Percentiles rank a stretch among this genome's conserved stretches.
These are phyloP conservation scores for Pseudocercospora musae DNA, from an alignment of 2,329 filamentous ascomycete species.

Conservation along the genomic window DNA sequence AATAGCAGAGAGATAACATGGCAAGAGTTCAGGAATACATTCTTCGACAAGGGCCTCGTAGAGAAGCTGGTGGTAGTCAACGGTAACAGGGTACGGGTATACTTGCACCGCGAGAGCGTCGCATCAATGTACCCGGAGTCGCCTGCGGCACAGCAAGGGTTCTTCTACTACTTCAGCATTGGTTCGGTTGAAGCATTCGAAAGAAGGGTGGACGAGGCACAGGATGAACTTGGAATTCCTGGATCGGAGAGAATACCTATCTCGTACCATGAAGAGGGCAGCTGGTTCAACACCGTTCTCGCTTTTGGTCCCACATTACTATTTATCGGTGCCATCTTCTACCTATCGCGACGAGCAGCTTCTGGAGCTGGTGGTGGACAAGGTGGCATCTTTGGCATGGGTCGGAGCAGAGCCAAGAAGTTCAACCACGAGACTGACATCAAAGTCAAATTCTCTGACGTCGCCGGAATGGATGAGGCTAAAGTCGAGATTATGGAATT, in stretches of 20 bases:
- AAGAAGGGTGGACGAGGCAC: constrained; percentile 79
- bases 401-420: constrained; percentile 90
- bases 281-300: constrained; percentile 68
- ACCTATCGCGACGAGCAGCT: constrained; percentile 71
- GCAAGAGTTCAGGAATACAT: constrained; percentile 92
- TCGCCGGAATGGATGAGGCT: constrained; percentile 96
- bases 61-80: constrained; percentile 85
- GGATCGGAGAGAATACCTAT: constrained; percentile 87
- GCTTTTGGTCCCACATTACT: constrained; percentile 84
- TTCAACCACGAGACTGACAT: constrained; percentile 97
- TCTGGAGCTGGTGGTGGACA: constrained; percentile 59
- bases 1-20: constrained; percentile 82
- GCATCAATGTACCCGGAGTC: constrained; percentile 73
- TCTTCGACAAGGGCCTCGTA: constrained; percentile 92
- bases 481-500: constrained; percentile 99
- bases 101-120: constrained; percentile 72
- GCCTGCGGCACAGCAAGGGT: constrained; percentile 63
- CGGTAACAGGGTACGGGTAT: constrained; percentile 72
- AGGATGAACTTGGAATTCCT: constrained; percentile 82
- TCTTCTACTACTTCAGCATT: constrained; percentile 91
- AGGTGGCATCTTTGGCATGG: constrained; percentile 89
- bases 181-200: constrained; percentile 94
- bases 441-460: constrained; percentile 95
- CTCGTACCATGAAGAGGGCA: constrained; percentile 75
- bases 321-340: constrained; percentile 79